A percentile compares a stretch with the other conserved stretches of the same genome.
These are phyloP conservation scores for Stagonosporopsis vannaccii DNA, from an alignment of 2,329 filamentous ascomycete genomes.

Conservation along the genomic window DNA sequence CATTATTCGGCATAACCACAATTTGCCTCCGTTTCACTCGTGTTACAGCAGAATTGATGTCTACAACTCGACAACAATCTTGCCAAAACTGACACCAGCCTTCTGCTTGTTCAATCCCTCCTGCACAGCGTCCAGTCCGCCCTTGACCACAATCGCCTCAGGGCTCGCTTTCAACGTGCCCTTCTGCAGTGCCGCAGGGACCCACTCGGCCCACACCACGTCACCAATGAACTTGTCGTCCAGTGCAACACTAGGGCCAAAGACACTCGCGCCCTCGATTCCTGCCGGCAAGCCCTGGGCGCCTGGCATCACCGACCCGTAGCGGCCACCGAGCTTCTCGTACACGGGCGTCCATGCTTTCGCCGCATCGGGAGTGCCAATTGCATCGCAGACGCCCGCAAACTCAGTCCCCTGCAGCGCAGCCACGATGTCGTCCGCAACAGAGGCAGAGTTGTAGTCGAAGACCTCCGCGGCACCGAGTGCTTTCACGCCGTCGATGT, in stretches of 20 bases:
- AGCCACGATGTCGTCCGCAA: slow-evolving; percentile 49
- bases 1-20: no score
- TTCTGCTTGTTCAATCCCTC: slow-evolving; percentile 38
- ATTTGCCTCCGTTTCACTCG: no score
- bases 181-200: slow-evolving; percentile 41
- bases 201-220: slow-evolving; percentile 44
- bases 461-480: slow-evolving; percentile 42
- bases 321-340: slow-evolving; percentile 40
- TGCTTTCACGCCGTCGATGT: slow-evolving; percentile 37
- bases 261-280: slow-evolving; percentile 34
- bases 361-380: slow-evolving; percentile 32
- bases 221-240: slow-evolving; percentile 40
- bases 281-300: slow-evolving; percentile 34
- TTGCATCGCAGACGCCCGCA: slow-evolving; percentile 53
- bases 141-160: slow-evolving; percentile 38
- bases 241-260: slow-evolving; percentile 28
- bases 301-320: slow-evolving; percentile 35
- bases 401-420: slow-evolving; percentile 53
- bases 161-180: slow-evolving; percentile 43
- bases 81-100: slow-evolving; percentile 45
- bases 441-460: slow-evolving; percentile 42
- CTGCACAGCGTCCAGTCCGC: slow-evolving; percentile 39
- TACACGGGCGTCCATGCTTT: slow-evolving; percentile 37
- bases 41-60: not conserved
- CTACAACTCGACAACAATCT: slow-evolving; percentile 41